Base-by-base conservation (phyloP, 2,329 filamentous ascomycete species). In the Talaromyces amestolkiae region DNA sequence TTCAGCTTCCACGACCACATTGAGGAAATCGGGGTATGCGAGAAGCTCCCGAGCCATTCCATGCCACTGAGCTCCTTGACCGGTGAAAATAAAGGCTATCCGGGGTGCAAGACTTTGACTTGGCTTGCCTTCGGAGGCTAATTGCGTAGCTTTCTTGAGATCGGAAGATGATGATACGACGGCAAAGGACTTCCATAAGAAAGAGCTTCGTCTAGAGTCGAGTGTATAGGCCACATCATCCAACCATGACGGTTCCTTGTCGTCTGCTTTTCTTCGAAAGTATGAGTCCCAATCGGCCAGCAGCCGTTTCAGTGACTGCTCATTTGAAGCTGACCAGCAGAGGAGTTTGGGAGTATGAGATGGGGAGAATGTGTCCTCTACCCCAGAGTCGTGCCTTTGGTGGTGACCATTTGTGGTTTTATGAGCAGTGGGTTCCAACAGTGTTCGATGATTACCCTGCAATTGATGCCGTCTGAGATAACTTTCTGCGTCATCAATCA, bases 31-130 rank as follows among this genome's bases (percentile, higher is more conserved):
- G 53, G 65, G 65, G 31, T 63, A 65, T 6, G 53, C 31, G 15
- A 68, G 37, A 4, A 72, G 54, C 17, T 64, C 64, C 13, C 45
- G 43, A 9, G 67, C 68, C 70, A 74, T 71, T 13, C 64, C 49
- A 43, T 60, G 22, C 68, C 69, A 71, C 45, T 69, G 70, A 4
- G 68, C 68, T 27, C 70, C 70, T 60, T 71, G 69, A 11, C 70
- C 71, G 3, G 70, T 72, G 54, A 72, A 72, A 3, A 70, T 62
- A 53, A 71, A 67, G 15, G 22, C 47, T 19, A 63, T 2, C 13
- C 58, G 54, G 31, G 45, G 41, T 41, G 31, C 37, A n/a, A 10
- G 13, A 31, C 17, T 61, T 39, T 51, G 31, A 37, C 10, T 22
- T 22, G 17, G 11, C 17, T 15, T n/a, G 7, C 27, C n/a, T 35